A percentile compares a stretch with the other conserved stretches of the same genome.
Conservation (phyloP, 495 filamentous ascomycete species). For the Podospora comata region DNA sequence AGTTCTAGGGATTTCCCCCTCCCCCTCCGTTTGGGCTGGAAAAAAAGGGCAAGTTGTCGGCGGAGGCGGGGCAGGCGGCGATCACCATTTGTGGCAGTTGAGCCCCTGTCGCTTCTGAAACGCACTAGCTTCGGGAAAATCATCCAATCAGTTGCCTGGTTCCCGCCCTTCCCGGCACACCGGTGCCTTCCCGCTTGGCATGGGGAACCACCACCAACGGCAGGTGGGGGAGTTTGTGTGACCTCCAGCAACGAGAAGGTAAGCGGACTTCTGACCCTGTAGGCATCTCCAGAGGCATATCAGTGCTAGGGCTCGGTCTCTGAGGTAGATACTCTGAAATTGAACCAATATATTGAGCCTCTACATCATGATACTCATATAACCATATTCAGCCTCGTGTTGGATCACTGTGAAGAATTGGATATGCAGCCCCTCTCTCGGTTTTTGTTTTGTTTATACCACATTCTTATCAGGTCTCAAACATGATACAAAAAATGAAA, state of each 20-base stretch:
- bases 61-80: slow-evolving; percentile 13
- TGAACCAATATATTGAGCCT: no score
- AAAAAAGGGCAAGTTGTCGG: background rate
- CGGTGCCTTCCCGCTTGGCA: slow-evolving; percentile 15
- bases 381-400: no score
- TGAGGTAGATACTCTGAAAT: no score
- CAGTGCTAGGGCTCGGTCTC: no score
- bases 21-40: background rate
- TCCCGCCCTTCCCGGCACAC: slow-evolving; percentile 7
- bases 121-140: slow-evolving; percentile 10
- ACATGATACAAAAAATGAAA: no score
- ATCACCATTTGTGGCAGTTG: slow-evolving; percentile 20
- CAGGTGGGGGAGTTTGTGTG: background rate
- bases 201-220: background rate
- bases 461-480: no score
- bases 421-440: no score
- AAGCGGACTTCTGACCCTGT: background rate
- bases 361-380: no score
- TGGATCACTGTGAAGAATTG: no score
- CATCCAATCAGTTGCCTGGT: slow-evolving; percentile 12
- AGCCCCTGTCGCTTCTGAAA: slow-evolving; percentile 30
- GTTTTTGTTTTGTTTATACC: no score
- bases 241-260: background rate
- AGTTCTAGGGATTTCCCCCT: background rate
- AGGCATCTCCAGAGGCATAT: background rate